These are phyloP conservation scores for Luzula sylvatica DNA, from an alignment of 176 grass and related monocot species.

Conservation along the genomic window DNA sequence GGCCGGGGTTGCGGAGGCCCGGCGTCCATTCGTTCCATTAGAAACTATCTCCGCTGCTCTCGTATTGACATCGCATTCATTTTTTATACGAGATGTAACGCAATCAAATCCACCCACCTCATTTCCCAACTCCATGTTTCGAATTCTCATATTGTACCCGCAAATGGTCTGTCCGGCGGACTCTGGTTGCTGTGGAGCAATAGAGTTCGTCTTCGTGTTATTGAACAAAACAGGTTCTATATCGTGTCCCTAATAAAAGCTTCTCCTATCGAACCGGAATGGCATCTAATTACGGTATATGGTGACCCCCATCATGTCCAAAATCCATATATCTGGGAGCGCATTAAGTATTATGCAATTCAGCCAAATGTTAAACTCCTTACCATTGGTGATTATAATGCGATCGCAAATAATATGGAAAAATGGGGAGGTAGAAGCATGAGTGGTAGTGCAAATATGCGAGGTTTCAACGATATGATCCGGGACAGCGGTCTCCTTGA, in stretches of 20 bases:
- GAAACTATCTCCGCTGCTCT: too few relatives aligned
- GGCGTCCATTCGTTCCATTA: too few relatives aligned
- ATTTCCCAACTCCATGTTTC: not conserved
- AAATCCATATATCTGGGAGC: not conserved
- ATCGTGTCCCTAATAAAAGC: not conserved
- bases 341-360: not conserved
- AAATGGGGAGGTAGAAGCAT: not conserved
- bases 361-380: not conserved
- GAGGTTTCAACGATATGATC: not conserved
- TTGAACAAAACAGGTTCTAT: not conserved
- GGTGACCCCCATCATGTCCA: not conserved
- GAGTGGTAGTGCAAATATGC: not conserved
- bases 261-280: not conserved
- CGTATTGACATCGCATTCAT: too few relatives aligned
- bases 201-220: not conserved
- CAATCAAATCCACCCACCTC: too few relatives aligned
- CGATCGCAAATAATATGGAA: not conserved
- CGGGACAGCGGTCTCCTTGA: not conserved
- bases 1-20: too few relatives aligned
- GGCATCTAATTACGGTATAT: not conserved
- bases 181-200: not conserved
- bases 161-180: not conserved
- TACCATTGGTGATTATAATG: not conserved
- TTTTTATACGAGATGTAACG: too few relatives aligned
- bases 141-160: not conserved